Percentiles rank a stretch among this genome's conserved stretches.
phyloP scores from a whole-genome alignment of 345 rosid genomes.

The Eucalyptus pauciflora region DNA sequence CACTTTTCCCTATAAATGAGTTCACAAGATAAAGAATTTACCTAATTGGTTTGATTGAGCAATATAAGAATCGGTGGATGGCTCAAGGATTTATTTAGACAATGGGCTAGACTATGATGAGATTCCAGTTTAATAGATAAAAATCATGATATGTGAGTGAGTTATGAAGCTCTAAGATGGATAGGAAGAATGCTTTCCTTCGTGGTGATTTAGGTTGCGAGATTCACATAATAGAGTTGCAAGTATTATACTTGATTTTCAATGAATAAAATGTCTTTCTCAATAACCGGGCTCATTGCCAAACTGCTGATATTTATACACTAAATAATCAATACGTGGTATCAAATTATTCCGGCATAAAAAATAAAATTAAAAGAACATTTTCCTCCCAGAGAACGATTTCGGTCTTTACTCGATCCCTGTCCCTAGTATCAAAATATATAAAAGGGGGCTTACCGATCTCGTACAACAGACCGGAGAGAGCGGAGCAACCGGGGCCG shows the following conservation, averaged over 20 bases:
- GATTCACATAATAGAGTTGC: neutral
- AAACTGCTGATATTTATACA: neutral
- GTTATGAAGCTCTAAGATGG: neutral
- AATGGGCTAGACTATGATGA: neutral
- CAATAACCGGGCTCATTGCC: neutral
- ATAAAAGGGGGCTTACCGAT: neutral
- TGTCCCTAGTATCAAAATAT: neutral
- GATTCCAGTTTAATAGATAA: neutral
- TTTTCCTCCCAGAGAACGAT: neutral
- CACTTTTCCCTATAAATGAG: neutral
- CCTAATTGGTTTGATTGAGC: neutral
- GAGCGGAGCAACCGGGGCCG: conserved; percentile 13
- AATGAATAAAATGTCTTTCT: neutral
- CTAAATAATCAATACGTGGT: neutral
- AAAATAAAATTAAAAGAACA: neutral
- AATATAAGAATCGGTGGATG: neutral
- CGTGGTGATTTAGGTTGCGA: rapidly evolving
- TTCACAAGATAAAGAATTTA: neutral
- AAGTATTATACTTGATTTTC: neutral
- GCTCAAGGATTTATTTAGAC: neutral
- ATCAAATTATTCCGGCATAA: neutral
- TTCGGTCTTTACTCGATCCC: neutral
- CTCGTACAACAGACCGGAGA: neutral
- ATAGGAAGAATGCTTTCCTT: neutral
- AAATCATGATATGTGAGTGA: neutral